These are phyloP conservation scores for Sanghuangporus baumii DNA, from an alignment of 1,284 basidiomycete genomes.

Conservation along the genomic window DNA sequence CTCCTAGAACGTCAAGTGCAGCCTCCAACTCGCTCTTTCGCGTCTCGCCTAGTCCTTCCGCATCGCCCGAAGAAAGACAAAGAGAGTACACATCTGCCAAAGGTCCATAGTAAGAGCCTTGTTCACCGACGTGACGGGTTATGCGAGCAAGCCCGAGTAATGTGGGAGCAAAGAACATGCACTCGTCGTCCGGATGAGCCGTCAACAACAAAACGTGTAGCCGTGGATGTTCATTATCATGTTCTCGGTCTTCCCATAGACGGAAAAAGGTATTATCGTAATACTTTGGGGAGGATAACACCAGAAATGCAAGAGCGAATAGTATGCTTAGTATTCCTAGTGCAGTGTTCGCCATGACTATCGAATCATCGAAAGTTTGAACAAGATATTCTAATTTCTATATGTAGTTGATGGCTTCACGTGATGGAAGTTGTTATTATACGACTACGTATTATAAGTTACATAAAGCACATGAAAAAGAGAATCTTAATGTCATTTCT, in stretches of 20 bases:
- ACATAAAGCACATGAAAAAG: no score
- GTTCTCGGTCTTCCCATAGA: background rate
- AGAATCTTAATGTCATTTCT: no score
- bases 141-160: constrained; percentile 44
- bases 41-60: constrained; percentile 69
- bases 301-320: background rate
- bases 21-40: constrained; percentile 60
- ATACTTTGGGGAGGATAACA: background rate
- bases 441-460: no score
- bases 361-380: no score
- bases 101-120: background rate
- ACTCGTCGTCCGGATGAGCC: constrained; percentile 90
- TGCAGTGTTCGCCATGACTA: background rate
- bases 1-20: constrained; percentile 70
- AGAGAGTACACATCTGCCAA: constrained; percentile 41
- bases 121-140: background rate
- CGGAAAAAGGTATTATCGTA: background rate
- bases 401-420: background rate
- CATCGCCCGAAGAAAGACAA: constrained; percentile 68
- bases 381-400: background rate
- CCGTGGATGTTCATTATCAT: background rate
- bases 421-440: no score
- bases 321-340: background rate
- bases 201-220: constrained; percentile 60
- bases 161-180: constrained; percentile 87